phyloP scores from a whole-genome alignment of 495 filamentous ascomycete species.

The Daldinia decipiens region DNA sequence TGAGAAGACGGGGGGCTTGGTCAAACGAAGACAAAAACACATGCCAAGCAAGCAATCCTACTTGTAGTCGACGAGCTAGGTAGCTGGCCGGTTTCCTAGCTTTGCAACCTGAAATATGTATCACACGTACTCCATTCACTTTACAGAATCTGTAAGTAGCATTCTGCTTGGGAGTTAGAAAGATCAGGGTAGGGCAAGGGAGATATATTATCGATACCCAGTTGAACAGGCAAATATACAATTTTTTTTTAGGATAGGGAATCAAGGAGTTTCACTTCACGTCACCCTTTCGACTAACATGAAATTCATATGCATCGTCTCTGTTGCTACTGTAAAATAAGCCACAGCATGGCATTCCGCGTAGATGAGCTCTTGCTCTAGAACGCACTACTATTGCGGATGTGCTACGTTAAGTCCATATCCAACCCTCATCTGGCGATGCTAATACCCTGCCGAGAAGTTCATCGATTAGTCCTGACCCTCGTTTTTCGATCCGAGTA shows the following conservation, averaged over 20 bases:
- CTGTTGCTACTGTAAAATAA: too few species aligned
- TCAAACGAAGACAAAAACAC: not conserved
- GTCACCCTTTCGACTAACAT: not conserved
- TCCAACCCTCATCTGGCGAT: not conserved
- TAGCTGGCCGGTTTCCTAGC: conserved; percentile 6
- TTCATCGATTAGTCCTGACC: not conserved
- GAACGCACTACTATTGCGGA: not conserved
- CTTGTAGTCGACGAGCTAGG: not conserved
- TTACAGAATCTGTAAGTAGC: conserved; percentile 2
- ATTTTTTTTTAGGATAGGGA: not conserved
- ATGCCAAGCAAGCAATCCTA: not conserved
- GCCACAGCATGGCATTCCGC: not conserved
- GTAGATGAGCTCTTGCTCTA: not conserved
- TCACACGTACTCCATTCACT: conserved; percentile 1
- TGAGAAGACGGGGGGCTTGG: not conserved
- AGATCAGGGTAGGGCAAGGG: not conserved
- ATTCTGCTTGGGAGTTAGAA: not conserved
- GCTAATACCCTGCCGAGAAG: too few species aligned
- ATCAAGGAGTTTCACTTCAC: not conserved
- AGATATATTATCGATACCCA: conserved; percentile 19
- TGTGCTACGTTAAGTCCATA: not conserved
- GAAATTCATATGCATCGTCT: too few species aligned
- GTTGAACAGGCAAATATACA: not conserved
- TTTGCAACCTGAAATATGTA: not conserved
- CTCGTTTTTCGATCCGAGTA: conserved; percentile 9